Evolutionary conservation across 257 asterid genomes (phyloP), one percentile per base, ranked within the genome.

Genomic region (Leptodermis oblonga): DNA sequence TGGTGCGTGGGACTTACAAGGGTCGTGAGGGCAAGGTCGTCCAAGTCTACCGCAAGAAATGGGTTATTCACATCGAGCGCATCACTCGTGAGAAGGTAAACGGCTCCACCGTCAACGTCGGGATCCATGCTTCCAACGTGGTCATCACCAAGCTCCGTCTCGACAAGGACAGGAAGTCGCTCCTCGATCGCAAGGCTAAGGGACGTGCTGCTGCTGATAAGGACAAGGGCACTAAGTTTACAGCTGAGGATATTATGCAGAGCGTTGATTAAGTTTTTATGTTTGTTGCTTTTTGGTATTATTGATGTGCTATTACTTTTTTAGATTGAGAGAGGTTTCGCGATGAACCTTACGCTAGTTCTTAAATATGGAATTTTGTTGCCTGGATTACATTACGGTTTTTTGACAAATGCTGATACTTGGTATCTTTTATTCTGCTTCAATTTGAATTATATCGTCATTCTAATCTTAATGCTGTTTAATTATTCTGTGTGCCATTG

Each of bases 41-140:
- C 31, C 96, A 87, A 79, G 96, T 88, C 0, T 90, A 90, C 85
- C 86, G 91, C 2, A 88, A 88, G 89, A 90, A 87, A 49, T 91
- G 97, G 97, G 97, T 87, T n/a, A 91, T 91, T 73, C 96, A 91
- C 73, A 79, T 88, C 60, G 97, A 90, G 74, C 85, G 97, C 9
- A 90, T 86, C 68, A 88, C 97, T 11, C 86, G 96, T 0, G 96
- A 87, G 84, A 88, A 90, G 86, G 96, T 88, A 0, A 85, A 90
- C 54, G 97, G 97, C 5, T 85, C 92, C 18, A 90, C 97, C 3
- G 97, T 90, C 46, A 90, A 90, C 51, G 97, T 90, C 20, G 97
- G 97, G 20, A 83, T 90, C 69, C 83, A 90, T 54, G 86, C 96
- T 0, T 85, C 92, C 43, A 90, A 90, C 65, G 92, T 86, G 0